A percentile compares a stretch with the other conserved stretches of the same genome.
These are phyloP conservation scores for Wickerhamiella dianesei DNA, from an alignment of 805 yeast species.

Conservation along the genomic window DNA sequence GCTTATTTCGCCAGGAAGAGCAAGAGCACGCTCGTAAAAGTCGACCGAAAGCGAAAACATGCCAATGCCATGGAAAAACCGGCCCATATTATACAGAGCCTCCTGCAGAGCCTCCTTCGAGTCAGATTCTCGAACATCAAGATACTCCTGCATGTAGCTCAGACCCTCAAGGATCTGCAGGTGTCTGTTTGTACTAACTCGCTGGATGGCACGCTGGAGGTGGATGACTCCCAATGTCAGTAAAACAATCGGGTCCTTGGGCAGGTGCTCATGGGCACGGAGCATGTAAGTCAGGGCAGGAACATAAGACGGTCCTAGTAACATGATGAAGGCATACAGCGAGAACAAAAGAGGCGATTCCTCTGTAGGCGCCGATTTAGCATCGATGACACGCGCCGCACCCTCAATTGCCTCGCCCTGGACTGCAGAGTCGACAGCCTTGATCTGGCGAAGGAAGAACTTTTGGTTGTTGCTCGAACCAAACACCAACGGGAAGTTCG, in stretches of 20 bases:
- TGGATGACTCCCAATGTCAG: conserved; percentile 66
- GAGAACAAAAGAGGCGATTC: conserved; percentile 53
- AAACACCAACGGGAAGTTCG: conserved; percentile 47
- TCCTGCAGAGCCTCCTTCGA: conserved; percentile 41
- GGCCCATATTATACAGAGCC: conserved; percentile 66
- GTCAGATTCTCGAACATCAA: conserved; percentile 31
- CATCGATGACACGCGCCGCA: conserved; percentile 49
- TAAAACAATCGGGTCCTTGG: conserved; percentile 67
- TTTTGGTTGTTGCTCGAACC: conserved; percentile 80
- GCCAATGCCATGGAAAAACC: conserved; percentile 75
- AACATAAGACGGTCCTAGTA: conserved; percentile 67
- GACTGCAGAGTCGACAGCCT: conserved; percentile 68
- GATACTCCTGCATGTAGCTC: conserved; percentile 61
- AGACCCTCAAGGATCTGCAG: conserved; percentile 79
- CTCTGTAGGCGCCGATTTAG: conserved; percentile 12
- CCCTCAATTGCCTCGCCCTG: conserved; percentile 45
- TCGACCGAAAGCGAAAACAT: conserved; percentile 56
- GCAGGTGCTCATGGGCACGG: conserved; percentile 52
- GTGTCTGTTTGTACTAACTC: conserved; percentile 75
- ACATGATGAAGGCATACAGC: conserved; percentile 67
- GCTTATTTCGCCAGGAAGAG: conserved; percentile 15
- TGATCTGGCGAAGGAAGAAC: conserved; percentile 75
- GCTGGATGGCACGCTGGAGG: conserved; percentile 81
- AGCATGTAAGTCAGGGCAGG: conserved; percentile 70
- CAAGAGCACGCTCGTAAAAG: conserved; percentile 55